phyloP scores from a whole-genome alignment of 495 filamentous ascomycete species.

The Aspergillus funiculosus region DNA sequence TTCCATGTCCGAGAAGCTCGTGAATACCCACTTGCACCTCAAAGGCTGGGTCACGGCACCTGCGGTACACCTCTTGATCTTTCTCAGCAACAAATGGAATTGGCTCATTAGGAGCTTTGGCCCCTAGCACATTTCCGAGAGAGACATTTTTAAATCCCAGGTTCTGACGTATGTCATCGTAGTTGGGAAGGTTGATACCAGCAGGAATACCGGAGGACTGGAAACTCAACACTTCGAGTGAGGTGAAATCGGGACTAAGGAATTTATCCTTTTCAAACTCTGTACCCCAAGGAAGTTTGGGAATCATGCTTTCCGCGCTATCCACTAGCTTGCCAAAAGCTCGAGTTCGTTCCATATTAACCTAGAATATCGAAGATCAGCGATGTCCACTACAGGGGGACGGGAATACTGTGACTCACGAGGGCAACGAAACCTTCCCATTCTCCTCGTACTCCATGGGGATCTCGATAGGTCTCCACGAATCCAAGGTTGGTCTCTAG shows the following conservation, averaged over 20 bases:
- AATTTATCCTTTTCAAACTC: slow-evolving; percentile 96
- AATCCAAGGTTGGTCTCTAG: slow-evolving; percentile 93
- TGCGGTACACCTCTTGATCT: slow-evolving; percentile 71
- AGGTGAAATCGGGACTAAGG: slow-evolving; percentile 89
- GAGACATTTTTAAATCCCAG: slow-evolving; percentile 98
- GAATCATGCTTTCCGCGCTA: slow-evolving; percentile 74
- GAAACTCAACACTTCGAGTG: slow-evolving; percentile 68
- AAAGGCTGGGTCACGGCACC: slow-evolving; percentile 77
- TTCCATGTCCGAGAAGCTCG: slow-evolving; percentile 92
- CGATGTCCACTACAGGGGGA: neutral
- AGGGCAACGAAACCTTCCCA: slow-evolving; percentile 92
- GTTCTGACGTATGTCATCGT: slow-evolving; percentile 87
- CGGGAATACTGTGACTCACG: slow-evolving; percentile 34
- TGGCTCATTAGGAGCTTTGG: slow-evolving; percentile 82
- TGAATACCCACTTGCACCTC: slow-evolving; percentile 95
- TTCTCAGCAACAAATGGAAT: slow-evolving; percentile 77
- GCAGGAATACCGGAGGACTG: slow-evolving; percentile 79
- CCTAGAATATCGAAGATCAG: slow-evolving; percentile 36
- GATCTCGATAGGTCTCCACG: slow-evolving; percentile 94
- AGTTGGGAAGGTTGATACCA: slow-evolving; percentile 79
- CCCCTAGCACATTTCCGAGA: slow-evolving; percentile 81
- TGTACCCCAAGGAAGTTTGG: slow-evolving; percentile 77
- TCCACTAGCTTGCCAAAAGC: slow-evolving; percentile 86
- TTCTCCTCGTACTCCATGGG: slow-evolving; percentile 86
- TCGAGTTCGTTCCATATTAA: slow-evolving; percentile 78